Conservation (phyloP, 306 rosid genomes). For the Styphnolobium japonicum region DNA sequence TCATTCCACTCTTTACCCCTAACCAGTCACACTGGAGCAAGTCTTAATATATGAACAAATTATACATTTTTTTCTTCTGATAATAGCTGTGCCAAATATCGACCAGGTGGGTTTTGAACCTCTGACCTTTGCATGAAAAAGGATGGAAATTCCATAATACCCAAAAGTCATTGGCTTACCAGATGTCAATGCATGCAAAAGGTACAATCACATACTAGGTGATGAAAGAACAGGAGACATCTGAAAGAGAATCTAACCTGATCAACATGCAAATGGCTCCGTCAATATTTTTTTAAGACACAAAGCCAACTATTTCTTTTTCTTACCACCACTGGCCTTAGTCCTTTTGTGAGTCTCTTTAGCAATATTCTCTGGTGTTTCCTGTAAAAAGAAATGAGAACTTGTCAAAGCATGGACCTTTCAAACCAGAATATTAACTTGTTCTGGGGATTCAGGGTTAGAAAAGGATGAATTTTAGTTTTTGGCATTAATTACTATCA, state of each 20-base stretch:
- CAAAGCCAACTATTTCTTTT: conserved; percentile 50
- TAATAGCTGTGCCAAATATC: background rate
- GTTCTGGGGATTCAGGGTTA: background rate
- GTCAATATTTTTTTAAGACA: background rate
- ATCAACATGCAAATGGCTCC: conserved; percentile 22
- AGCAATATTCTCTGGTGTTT: conserved; percentile 46
- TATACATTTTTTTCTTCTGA: background rate
- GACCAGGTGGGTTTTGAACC: background rate
- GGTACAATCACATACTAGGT: background rate
- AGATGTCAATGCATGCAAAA: background rate
- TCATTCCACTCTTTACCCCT: background rate
- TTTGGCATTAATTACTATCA: background rate
- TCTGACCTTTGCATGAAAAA: background rate
- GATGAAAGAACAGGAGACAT: background rate
- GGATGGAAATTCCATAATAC: background rate
- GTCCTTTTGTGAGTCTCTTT: conserved; percentile 56
- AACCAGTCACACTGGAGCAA: background rate
- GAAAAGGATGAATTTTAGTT: background rate
- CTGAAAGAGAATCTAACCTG: conserved; percentile 32
- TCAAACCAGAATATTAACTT: background rate
- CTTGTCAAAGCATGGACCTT: background rate
- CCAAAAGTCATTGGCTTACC: background rate
- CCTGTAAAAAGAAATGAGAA: conserved; percentile 42
- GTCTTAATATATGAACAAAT: background rate
- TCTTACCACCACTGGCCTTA: conserved; percentile 54